These are phyloP conservation scores for Rosa persica DNA, from an alignment of 306 rosid species.

Conservation along the genomic window DNA sequence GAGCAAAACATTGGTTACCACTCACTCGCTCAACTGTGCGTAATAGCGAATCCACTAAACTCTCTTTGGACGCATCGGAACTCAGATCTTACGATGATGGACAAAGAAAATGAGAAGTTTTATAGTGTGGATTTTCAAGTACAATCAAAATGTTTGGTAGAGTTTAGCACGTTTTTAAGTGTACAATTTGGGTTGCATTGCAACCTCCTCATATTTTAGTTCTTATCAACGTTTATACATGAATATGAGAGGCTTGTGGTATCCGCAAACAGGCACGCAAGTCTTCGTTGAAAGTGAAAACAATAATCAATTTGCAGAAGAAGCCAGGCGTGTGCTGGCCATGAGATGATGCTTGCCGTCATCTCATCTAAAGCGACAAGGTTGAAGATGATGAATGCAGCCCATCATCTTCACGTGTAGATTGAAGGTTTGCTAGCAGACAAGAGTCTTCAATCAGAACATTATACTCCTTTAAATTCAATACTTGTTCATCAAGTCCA, in stretches of 20 bases:
- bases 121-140: background rate
- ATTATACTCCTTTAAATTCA: background rate
- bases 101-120: too few relatives aligned
- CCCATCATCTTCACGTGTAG: background rate
- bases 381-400: background rate
- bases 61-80: too few relatives aligned
- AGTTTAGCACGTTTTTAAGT: background rate
- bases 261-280: slow-evolving; percentile 1
- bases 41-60: too few relatives aligned
- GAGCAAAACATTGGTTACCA: too few relatives aligned
- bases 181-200: background rate
- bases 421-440: background rate
- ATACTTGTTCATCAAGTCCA: background rate
- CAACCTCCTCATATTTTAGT: background rate
- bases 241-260: slow-evolving; percentile 14
- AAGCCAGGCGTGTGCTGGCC: slow-evolving; percentile 27
- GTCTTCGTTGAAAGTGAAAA: background rate
- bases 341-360: slow-evolving; percentile 6
- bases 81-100: too few relatives aligned
- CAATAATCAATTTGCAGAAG: background rate
- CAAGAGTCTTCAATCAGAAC: background rate
- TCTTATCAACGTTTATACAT: background rate
- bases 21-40: too few relatives aligned
- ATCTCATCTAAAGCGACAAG: background rate
- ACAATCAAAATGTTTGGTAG: too few relatives aligned